phyloP scores from a whole-genome alignment of 2,329 filamentous ascomycete species.

The Achaetomium macrosporum region DNA sequence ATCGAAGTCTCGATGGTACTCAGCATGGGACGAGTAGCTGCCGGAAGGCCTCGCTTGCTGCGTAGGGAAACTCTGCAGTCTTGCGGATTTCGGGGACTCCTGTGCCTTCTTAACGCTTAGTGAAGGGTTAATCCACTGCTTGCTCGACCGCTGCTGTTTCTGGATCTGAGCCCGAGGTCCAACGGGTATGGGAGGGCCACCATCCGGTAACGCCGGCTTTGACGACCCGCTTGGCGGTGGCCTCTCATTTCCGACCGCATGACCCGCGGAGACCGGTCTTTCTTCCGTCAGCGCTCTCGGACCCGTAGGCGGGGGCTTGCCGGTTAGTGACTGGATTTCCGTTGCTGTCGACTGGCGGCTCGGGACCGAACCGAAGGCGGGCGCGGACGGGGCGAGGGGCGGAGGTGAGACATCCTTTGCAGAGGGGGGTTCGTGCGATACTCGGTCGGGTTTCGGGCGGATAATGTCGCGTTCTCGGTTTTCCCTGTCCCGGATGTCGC shows the following conservation, averaged over 20 bases:
- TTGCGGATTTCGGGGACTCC: slow-evolving; percentile 47
- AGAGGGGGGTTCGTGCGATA: slow-evolving; percentile 42
- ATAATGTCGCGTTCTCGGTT: slow-evolving; percentile 36
- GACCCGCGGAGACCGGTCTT: slow-evolving; percentile 40
- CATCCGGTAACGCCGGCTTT: slow-evolving; percentile 38
- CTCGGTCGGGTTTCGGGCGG: slow-evolving; percentile 47
- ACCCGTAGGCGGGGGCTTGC: slow-evolving; percentile 49
- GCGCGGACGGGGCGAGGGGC: slow-evolving; percentile 51
- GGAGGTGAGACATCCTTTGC: slow-evolving; percentile 51
- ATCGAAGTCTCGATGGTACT: slow-evolving; percentile 38
- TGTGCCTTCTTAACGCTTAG: slow-evolving; percentile 41
- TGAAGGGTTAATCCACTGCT: slow-evolving; percentile 55
- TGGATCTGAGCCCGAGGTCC: slow-evolving; percentile 49
- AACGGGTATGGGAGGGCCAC: slow-evolving; percentile 45
- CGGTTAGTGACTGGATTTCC: slow-evolving; percentile 34
- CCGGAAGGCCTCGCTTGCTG: slow-evolving; percentile 34
- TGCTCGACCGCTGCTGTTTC: slow-evolving; percentile 47
- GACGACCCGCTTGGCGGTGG: slow-evolving; percentile 38
- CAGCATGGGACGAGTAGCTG: slow-evolving; percentile 32
- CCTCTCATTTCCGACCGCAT: slow-evolving; percentile 33
- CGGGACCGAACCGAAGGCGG: slow-evolving; percentile 51
- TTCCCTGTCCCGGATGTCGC: slow-evolving; percentile 38
- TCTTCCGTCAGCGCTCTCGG: slow-evolving; percentile 48
- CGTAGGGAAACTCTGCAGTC: slow-evolving; percentile 45
- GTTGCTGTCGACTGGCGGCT: slow-evolving; percentile 37